Conservation (phyloP, 31 red algal genomes). For the Bonnemaisonia californica region DNA sequence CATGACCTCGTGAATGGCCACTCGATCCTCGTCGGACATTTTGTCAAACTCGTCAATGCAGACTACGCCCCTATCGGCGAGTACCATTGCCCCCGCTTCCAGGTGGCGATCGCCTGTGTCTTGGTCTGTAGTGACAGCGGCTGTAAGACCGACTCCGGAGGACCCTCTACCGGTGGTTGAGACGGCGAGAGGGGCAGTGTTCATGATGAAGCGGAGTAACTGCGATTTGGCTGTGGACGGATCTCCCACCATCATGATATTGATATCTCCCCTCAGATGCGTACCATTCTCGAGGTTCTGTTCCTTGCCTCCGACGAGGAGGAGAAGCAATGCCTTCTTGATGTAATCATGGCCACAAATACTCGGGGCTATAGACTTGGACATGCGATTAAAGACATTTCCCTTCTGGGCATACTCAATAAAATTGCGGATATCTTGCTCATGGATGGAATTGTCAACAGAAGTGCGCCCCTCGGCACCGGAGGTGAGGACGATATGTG, state of each 20-base stretch:
- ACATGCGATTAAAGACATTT: slow-evolving; percentile 69
- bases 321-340: slow-evolving; percentile 88
- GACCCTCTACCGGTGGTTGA: slow-evolving; percentile 94
- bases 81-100: slow-evolving; percentile 99
- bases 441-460: slow-evolving; percentile 69
- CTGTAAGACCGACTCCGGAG: slow-evolving; percentile 96
- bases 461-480: slow-evolving; percentile 53
- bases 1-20: slow-evolving; percentile 99
- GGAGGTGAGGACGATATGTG: slow-evolving; percentile 56
- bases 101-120: slow-evolving; percentile 95
- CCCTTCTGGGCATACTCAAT: slow-evolving; percentile 74
- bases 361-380: slow-evolving; percentile 86
- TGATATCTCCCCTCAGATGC: slow-evolving; percentile 96
- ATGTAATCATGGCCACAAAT: slow-evolving; percentile 93
- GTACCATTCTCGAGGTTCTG: slow-evolving; percentile 90
- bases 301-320: slow-evolving; percentile 88
- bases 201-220: slow-evolving; percentile 87
- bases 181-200: slow-evolving; percentile 92
- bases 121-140: slow-evolving; percentile 89
- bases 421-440: slow-evolving; percentile 77
- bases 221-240: slow-evolving; percentile 98
- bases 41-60: slow-evolving; percentile 99
- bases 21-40: slow-evolving; percentile 98
- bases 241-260: slow-evolving; percentile 95
- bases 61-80: slow-evolving; percentile 95